These are phyloP conservation scores for Physcomitrium patens DNA, from an alignment of 225 moss, liverwort and hornwort genomes.

Conservation along the genomic window DNA sequence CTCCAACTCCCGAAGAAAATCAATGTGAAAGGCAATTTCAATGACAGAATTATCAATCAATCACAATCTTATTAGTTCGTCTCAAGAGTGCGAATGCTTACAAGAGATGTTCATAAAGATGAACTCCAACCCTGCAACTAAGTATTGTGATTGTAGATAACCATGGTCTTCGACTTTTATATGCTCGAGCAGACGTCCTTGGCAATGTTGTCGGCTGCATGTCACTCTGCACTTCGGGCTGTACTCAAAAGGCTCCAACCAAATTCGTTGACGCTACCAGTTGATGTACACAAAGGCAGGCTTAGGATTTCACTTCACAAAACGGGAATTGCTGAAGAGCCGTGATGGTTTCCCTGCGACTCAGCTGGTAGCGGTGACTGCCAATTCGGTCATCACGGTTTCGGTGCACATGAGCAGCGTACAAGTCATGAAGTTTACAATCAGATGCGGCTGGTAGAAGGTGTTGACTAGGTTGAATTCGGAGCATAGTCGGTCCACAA, in stretches of 20 bases:
- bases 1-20: too few relatives aligned
- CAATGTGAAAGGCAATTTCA: neutral
- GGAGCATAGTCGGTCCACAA: conserved; percentile 15
- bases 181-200: conserved; percentile 22
- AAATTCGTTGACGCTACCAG: conserved; percentile 45
- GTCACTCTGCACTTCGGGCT: conserved; percentile 19
- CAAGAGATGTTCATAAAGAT: conserved; percentile 15
- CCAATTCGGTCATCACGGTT: conserved; percentile 35
- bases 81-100: conserved; percentile 17
- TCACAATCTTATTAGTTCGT: neutral
- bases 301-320: neutral
- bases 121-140: neutral
- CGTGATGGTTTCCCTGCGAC: neutral
- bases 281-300: conserved; percentile 37
- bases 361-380: conserved; percentile 24
- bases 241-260: conserved; percentile 44
- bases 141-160: conserved; percentile 24
- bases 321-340: neutral
- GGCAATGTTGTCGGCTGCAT: conserved; percentile 28
- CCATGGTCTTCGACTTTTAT: conserved; percentile 26
- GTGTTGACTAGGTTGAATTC: conserved; percentile 29
- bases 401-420: conserved; percentile 27
- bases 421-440: conserved; percentile 30
- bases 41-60: neutral
- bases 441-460: conserved; percentile 22